These are phyloP conservation scores for Cucurbita moschata DNA, from an alignment of 306 rosid species.

Conservation along the genomic window DNA sequence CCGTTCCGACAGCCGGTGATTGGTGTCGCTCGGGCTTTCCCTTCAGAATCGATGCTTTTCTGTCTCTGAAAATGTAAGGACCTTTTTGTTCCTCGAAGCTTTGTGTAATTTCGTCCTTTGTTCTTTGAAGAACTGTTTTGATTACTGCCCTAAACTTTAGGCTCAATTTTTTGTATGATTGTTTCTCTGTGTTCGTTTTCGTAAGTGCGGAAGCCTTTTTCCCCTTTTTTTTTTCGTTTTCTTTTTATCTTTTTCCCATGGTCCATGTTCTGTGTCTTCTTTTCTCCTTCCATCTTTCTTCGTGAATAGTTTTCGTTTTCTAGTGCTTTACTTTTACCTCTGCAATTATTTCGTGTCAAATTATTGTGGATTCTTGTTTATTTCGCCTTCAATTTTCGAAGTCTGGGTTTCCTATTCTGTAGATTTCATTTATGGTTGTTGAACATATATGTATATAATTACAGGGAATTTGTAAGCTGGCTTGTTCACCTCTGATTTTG, in stretches of 20 bases:
- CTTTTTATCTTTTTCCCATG: not conserved
- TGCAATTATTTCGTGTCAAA: not conserved
- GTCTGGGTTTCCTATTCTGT: not conserved
- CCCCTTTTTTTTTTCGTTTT: not conserved
- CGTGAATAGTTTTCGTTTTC: not conserved
- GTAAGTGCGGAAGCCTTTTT: not conserved
- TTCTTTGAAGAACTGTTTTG: not conserved
- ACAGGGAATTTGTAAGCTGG: not conserved
- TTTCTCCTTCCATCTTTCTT: not conserved
- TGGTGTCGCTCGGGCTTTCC: not conserved
- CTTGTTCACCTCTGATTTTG: not conserved
- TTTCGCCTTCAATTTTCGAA: not conserved
- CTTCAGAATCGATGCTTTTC: not conserved
- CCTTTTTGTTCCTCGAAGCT: not conserved
- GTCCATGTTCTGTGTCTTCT: not conserved
- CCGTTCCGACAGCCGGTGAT: conserved; percentile 6
- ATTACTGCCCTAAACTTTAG: not conserved
- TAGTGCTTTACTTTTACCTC: not conserved
- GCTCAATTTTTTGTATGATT: not conserved
- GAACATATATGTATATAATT: not conserved
- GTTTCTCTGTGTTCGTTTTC: not conserved
- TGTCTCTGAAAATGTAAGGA: conserved; percentile 9
- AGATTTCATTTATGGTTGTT: not conserved
- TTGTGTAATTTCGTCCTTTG: not conserved
- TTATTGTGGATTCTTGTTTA: not conserved